Percentiles rank a stretch among this genome's conserved stretches.
Evolutionary conservation across 2,329 filamentous ascomycete species (phyloP).

Genomic region (Fusarium marasasianum): DNA sequence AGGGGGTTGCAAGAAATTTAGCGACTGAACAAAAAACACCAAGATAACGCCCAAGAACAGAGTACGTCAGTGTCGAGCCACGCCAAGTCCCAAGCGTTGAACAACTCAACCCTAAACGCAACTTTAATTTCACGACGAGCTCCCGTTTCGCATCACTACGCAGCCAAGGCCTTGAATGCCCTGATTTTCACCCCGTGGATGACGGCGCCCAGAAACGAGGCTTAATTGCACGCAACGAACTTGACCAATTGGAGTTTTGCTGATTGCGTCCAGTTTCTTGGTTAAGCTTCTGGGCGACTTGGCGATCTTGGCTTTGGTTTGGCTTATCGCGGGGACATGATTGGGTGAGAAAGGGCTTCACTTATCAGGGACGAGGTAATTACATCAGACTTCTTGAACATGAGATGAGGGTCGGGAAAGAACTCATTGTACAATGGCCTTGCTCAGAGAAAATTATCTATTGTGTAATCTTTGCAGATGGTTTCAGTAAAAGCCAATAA

Average conservation of each 20-base stretch:
- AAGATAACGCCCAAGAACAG: background rate
- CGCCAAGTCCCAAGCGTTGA: constrained; percentile 20
- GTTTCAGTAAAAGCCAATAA: fast-evolving
- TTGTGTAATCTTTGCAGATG: fast-evolving
- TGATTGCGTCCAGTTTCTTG: background rate
- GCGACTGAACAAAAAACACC: background rate
- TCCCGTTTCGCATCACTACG: background rate
- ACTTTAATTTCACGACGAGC: background rate
- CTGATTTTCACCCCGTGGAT: constrained; percentile 2
- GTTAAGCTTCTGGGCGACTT: constrained; percentile 7
- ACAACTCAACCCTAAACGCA: constrained; percentile 14
- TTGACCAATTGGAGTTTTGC: background rate
- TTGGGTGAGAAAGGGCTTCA: background rate
- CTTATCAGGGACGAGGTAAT: background rate
- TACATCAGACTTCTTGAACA: background rate
- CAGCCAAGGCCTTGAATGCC: constrained; percentile 3
- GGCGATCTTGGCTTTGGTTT: constrained; percentile 5
- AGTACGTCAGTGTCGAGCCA: constrained; percentile 16
- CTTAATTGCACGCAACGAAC: background rate
- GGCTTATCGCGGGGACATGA: background rate
- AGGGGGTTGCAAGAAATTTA: background rate
- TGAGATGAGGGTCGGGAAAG: too few relatives aligned
- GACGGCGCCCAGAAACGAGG: constrained; percentile 24
- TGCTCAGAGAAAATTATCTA: background rate
- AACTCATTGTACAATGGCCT: background rate